Conservation (phyloP, 495 filamentous ascomycete genomes). For the Trichoderma asperelloides region DNA sequence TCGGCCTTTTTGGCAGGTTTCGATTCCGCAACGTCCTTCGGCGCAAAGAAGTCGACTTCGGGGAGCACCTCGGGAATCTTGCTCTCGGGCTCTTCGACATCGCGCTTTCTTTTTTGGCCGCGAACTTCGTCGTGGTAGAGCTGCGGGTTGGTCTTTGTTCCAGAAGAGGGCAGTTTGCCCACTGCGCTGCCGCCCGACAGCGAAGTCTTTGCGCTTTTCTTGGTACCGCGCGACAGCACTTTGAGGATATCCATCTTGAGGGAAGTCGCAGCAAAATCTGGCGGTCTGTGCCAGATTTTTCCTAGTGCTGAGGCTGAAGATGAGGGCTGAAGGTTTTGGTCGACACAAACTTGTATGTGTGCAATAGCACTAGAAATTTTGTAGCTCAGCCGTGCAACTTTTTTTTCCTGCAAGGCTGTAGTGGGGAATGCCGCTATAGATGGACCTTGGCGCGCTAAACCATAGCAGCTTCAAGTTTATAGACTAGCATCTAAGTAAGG, state of each 20-base stretch:
- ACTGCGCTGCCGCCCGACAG: conserved; percentile 21
- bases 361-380: conserved; percentile 3
- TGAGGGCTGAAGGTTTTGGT: neutral
- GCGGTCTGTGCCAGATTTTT: neutral
- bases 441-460: neutral
- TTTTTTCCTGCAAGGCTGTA: conserved; percentile 4
- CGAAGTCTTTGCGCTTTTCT: conserved; percentile 21
- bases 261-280: neutral
- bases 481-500: neutral
- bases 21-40: conserved; percentile 15
- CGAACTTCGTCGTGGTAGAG: conserved; percentile 39
- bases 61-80: conserved; percentile 24
- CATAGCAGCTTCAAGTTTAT: neutral
- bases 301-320: neutral
- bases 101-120: conserved; percentile 43
- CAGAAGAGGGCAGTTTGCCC: conserved; percentile 42
- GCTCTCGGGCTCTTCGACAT: conserved; percentile 16
- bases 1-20: conserved; percentile 8
- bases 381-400: conserved; percentile 1
- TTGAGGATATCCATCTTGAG: conserved; percentile 55
- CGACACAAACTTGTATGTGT: neutral
- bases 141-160: conserved; percentile 39
- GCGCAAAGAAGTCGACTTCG: conserved; percentile 43
- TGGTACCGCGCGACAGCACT: conserved; percentile 57
- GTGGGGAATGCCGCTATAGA: neutral